Base-by-base conservation (phyloP, 371 early-diverging fungal genomes). In the Funneliformis caledonium region DNA sequence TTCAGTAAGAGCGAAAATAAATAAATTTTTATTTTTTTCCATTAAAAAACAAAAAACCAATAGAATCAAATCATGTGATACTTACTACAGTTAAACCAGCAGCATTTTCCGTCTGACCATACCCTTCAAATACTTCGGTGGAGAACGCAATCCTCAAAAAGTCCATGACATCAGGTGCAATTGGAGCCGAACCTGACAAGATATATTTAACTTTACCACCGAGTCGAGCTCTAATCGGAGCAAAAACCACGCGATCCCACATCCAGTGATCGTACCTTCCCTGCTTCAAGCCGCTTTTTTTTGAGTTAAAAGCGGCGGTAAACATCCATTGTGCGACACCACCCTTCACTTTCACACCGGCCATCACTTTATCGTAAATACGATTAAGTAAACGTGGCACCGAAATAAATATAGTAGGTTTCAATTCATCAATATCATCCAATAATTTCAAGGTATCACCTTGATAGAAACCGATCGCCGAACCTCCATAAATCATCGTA, bases 321-420 rank as follows among this genome's bases (percentile, higher is more conserved):
- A 99, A 98, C 52, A 99, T 86, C 16, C 84, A 85, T 22, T 90
- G 89, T 9, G 91, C 89, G 2, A 98, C 59, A 26, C 93, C 93
- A 72, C 96, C 94, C 86, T 93, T 95, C 60, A 92, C 91, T 62
- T 90, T 92, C 50, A 97, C 95, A 72, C 93, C 92, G 0, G 92
- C 88, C 85, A 93, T 85, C 5, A 99, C 96, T 83, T 94, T 97
- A 86, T 97, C 97, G 85, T 98, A 97, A 83, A 99, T 96, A 48
- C 97, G 90, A 87, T 98, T 98, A 87, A 97, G 96, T 43, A 99
- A 91, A 75, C 99, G 91, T 45, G 99, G 99, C 10, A 99, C 99
- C 3, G 96, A 93, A 31, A 93, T 92, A 84, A 99, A 96, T 62
- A 98, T 91, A 12, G 98, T 97, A 4, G 99, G 99, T 80, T 92